These are phyloP conservation scores for Cryphonectria nitschkei DNA, from an alignment of 2,329 filamentous ascomycete genomes.

Conservation along the genomic window DNA sequence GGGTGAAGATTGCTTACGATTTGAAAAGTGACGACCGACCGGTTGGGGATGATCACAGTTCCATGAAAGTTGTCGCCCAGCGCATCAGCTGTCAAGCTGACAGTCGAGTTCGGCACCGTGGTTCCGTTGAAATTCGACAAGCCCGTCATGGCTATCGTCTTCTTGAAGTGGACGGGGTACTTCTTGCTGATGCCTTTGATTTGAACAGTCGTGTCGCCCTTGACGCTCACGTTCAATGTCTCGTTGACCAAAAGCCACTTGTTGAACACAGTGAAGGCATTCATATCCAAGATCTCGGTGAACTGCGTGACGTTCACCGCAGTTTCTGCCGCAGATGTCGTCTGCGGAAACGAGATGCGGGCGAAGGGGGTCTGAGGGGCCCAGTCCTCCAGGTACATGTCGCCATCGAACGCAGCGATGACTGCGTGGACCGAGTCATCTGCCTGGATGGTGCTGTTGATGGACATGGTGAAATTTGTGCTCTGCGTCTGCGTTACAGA, in stretches of 20 bases:
- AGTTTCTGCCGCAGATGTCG: constrained; percentile 52
- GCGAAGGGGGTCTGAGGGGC: constrained; percentile 53
- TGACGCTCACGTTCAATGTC: constrained; percentile 53
- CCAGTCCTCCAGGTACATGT: constrained; percentile 58
- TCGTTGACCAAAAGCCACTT: constrained; percentile 55
- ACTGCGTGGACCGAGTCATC: constrained; percentile 56
- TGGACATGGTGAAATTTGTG: constrained; percentile 52
- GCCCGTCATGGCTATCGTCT: constrained; percentile 55
- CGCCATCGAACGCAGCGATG: constrained; percentile 54
- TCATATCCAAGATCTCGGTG: constrained; percentile 49
- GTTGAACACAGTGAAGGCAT: constrained; percentile 60
- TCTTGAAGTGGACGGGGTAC: constrained; percentile 59
- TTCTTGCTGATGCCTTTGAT: constrained; percentile 53
- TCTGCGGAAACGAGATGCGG: constrained; percentile 55
- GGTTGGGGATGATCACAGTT: constrained; percentile 64
- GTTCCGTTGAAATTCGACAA: constrained; percentile 61
- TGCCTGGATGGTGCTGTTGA: constrained; percentile 60
- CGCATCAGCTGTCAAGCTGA: constrained; percentile 45
- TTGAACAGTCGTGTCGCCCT: constrained; percentile 56
- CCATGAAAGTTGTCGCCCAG: constrained; percentile 65
- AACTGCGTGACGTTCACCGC: constrained; percentile 56
- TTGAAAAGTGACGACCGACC: constrained; percentile 64
- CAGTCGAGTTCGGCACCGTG: constrained; percentile 52
- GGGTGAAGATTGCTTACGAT: constrained; percentile 51
- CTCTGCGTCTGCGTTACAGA: constrained; percentile 50